Percentiles rank a stretch among this genome's conserved stretches.
Conservation (phyloP, 257 asterid genomes). For the Solanum chilense region DNA sequence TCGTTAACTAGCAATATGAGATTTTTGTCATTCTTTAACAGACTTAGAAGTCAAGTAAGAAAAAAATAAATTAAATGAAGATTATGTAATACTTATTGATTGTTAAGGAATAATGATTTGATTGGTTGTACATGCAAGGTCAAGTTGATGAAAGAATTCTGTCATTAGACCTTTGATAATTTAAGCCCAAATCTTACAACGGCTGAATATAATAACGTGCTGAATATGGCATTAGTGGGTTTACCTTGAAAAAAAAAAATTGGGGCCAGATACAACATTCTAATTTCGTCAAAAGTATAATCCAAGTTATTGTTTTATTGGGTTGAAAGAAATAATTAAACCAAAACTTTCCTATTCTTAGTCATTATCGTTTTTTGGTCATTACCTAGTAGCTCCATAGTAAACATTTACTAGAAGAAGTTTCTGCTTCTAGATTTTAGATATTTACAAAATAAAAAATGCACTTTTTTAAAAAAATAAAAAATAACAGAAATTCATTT, state of each 20-base stretch:
- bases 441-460: background rate
- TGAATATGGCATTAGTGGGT: background rate
- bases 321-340: background rate
- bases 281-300: background rate
- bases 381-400: too few relatives aligned
- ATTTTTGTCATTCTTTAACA: too few relatives aligned
- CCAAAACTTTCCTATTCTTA: background rate
- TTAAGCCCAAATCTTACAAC: background rate
- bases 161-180: background rate
- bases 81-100: background rate
- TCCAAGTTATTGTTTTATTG: background rate
- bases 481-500: too few relatives aligned
- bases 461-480: too few relatives aligned
- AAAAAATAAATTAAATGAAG: background rate
- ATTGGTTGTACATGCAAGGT: background rate
- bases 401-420: background rate
- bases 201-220: background rate
- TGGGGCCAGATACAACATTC: too few relatives aligned
- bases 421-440: background rate
- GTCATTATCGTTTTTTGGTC: background rate
- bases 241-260: background rate
- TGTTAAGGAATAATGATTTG: background rate
- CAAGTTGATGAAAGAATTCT: background rate
- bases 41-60: background rate
- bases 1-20: too few relatives aligned